These are phyloP conservation scores for Laetiporus sulphureus DNA, from an alignment of 1,284 basidiomycete species.

Conservation along the genomic window DNA sequence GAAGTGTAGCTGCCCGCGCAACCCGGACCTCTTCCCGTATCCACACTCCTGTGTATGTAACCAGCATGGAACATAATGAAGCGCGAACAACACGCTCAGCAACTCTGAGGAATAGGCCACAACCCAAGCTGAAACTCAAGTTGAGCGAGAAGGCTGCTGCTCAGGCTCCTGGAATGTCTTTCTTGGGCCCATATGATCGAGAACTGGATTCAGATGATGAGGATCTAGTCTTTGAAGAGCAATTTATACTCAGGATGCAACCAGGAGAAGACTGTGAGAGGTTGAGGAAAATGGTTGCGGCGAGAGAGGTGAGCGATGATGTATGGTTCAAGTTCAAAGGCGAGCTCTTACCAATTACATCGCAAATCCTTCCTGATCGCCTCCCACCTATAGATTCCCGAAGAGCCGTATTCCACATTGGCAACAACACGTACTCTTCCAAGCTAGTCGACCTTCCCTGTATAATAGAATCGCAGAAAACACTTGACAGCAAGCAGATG, in stretches of 20 bases:
- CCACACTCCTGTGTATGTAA: conserved; percentile 19
- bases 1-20: conserved; percentile 5
- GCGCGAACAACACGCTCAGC: conserved; percentile 32
- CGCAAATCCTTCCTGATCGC: background rate
- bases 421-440: conserved; percentile 75
- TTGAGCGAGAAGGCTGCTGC: conserved; percentile 73
- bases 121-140: conserved; percentile 80
- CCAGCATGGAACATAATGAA: conserved; percentile 17
- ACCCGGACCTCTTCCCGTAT: conserved; percentile 17
- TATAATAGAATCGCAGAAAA: conserved; percentile 95
- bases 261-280: conserved; percentile 76
- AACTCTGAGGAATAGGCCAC: conserved; percentile 35
- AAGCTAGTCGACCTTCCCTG: conserved; percentile 97
- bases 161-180: conserved; percentile 73
- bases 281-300: conserved; percentile 74
- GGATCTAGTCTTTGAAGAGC: conserved; percentile 94
- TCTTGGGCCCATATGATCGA: conserved; percentile 84
- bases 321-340: conserved; percentile 99
- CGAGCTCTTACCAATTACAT: conserved; percentile 24
- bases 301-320: conserved; percentile 76
- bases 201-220: conserved; percentile 95
- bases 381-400: conserved; percentile 67
- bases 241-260: conserved; percentile 91
- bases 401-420: conserved; percentile 86
- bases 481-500: conserved; percentile 92